Base-by-base conservation (phyloP, 148 eudicot genomes). In the Fagopyrum tataricum region DNA sequence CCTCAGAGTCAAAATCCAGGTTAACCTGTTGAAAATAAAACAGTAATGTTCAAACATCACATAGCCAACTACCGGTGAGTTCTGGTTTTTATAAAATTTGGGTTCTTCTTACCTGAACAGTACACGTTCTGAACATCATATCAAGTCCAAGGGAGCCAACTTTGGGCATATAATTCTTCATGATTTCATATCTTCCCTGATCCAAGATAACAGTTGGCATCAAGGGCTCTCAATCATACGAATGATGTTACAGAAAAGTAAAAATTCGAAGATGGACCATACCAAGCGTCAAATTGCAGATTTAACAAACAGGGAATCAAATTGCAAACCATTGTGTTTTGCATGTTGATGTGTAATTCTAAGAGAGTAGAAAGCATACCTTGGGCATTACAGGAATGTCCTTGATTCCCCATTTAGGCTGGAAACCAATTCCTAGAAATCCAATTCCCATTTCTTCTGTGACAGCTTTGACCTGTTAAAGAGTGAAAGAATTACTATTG, bases 381-480 rank as follows among this genome's bases (percentile, higher is more conserved):
- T 96, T 96, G 41, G 99, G 99, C 99, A 96, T 96, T 64, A 90
- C 77, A 55, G 97, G 99, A 74, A 96, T 90, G 76, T 96, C 97
- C 81, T 87, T 80, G 20, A 84, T 67, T 73, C 78, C 77, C 99
- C 97, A 90, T 76, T 90, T 96, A 37, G 99, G 99, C 81, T 90
- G 99, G 75, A 96, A 92, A 47, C 99, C 99, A 75, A 87, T 87
- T 53, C 99, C 99, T 75, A 96, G 73, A 80, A 96, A 96, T 68
- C 99, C 97, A 74, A 92, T 90, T 66, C 97, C 97, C 97, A 92
- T 92, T 87, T 96, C 99, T 82, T 96, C 95, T 23, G 97, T 83
- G 83, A 96, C 97, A 76, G 99, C 97, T 83, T 96, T 96, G 62
- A 92, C 99, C 99, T 96, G 86, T 40, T 73, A 55, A 72, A 70